These are phyloP conservation scores for Calonectria montana DNA, from an alignment of 2,329 filamentous ascomycete species.

Conservation along the genomic window DNA sequence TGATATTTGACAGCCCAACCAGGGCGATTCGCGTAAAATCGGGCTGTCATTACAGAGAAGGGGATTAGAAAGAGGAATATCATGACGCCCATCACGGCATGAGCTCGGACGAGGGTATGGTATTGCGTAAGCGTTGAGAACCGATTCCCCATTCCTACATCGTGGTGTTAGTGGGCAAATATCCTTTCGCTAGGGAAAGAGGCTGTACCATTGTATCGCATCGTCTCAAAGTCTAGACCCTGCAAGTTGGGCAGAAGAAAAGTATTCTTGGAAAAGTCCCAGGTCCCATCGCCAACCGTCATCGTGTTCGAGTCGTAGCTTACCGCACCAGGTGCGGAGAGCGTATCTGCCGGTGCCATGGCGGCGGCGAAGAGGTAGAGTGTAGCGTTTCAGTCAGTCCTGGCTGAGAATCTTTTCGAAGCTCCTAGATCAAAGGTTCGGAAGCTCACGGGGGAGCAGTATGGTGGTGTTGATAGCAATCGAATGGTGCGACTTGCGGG, in stretches of 20 bases:
- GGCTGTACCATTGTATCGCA: conserved; percentile 83
- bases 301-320: conserved; percentile 80
- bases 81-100: conserved; percentile 78
- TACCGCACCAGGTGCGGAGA: conserved; percentile 78
- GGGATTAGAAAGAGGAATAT: conserved; percentile 82
- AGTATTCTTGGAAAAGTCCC: conserved; percentile 81
- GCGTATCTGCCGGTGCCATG: conserved; percentile 70
- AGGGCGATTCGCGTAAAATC: conserved; percentile 74
- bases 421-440: not conserved
- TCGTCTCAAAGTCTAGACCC: conserved; percentile 83
- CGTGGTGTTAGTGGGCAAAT: conserved; percentile 29
- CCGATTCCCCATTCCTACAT: conserved; percentile 83
- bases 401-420: conserved; percentile 19
- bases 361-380: conserved; percentile 54
- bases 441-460: not conserved
- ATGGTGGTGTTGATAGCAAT: not conserved
- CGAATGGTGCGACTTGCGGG: conserved; percentile 21
- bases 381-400: conserved; percentile 36
- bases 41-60: conserved; percentile 76
- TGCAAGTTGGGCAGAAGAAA: conserved; percentile 83
- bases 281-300: conserved; percentile 84
- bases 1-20: conserved; percentile 75
- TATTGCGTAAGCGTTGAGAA: conserved; percentile 78
- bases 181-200: not conserved
- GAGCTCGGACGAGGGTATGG: conserved; percentile 75